Percentiles rank a stretch among this genome's conserved stretches.
Evolutionary conservation across 768 basidiomycete species (phyloP).

Genomic region (Baorangia bicolor): DNA sequence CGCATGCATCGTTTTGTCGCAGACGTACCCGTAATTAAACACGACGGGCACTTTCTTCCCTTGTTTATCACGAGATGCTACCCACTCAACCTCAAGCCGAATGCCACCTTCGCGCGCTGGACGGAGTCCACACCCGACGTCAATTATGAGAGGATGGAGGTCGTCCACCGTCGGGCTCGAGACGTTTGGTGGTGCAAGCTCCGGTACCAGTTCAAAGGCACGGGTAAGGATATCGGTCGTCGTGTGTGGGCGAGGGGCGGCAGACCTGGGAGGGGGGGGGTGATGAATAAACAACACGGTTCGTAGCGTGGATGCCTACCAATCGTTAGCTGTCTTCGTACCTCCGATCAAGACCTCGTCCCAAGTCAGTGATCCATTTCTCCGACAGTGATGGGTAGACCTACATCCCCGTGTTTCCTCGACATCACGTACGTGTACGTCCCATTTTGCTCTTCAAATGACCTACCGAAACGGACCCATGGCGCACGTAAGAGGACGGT

Average conservation of each 20-base stretch:
- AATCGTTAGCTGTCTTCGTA: slow-evolving; percentile 54
- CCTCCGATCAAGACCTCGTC: slow-evolving; percentile 56
- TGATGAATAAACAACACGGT: background rate
- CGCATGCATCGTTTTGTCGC: background rate
- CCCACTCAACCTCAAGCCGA: slow-evolving; percentile 49
- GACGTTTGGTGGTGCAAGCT: slow-evolving; percentile 52
- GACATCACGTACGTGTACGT: slow-evolving; percentile 36
- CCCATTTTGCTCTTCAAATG: slow-evolving; percentile 23
- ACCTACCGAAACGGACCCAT: slow-evolving; percentile 38
- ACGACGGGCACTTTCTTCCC: slow-evolving; percentile 44
- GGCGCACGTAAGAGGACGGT: slow-evolving; percentile 42
- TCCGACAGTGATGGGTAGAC: slow-evolving; percentile 9
- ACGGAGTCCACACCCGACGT: slow-evolving; percentile 47
- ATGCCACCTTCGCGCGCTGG: slow-evolving; percentile 56
- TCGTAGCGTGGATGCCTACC: slow-evolving; percentile 34
- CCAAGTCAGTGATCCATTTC: background rate
- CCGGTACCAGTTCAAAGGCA: slow-evolving; percentile 48
- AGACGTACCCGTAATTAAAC: slow-evolving; percentile 48
- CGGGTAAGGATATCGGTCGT: slow-evolving; percentile 54
- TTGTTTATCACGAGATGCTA: slow-evolving; percentile 22
- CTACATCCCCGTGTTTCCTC: slow-evolving; percentile 37
- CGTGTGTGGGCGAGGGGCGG: slow-evolving; percentile 32
- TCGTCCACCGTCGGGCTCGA: slow-evolving; percentile 49
- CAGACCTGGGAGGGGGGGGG: background rate
- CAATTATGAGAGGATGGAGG: slow-evolving; percentile 42